Percentiles rank a stretch among this genome's conserved stretches.
Evolutionary conservation across 2,329 filamentous ascomycete species (phyloP).

Genomic region (Rhynchosporium agropyri): DNA sequence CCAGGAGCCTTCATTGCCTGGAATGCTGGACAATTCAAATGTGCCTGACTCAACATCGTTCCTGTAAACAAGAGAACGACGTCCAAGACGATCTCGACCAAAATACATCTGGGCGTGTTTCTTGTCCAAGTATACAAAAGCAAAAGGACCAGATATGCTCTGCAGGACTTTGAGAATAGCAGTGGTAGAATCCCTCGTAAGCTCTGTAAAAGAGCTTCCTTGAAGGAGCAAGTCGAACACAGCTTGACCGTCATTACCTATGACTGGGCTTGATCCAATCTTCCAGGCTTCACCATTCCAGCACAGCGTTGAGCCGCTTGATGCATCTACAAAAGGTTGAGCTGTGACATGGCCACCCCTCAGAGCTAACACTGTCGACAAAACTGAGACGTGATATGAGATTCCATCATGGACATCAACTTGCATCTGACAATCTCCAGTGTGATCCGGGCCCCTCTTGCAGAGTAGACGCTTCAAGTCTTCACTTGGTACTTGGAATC

Average conservation of each 20-base stretch:
- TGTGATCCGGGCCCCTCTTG: slow-evolving; percentile 63
- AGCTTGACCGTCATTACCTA: slow-evolving; percentile 75
- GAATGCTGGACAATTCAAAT: slow-evolving; percentile 72
- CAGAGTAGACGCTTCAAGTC: slow-evolving; percentile 51
- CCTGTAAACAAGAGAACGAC: slow-evolving; percentile 75
- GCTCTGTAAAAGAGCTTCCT: slow-evolving; percentile 35
- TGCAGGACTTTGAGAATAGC: slow-evolving; percentile 57
- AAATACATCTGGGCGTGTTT: slow-evolving; percentile 68
- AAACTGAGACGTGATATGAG: slow-evolving; percentile 60
- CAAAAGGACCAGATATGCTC: slow-evolving; percentile 78
- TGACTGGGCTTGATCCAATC: slow-evolving; percentile 59
- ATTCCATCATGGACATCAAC: slow-evolving; percentile 37
- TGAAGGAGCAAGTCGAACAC: slow-evolving; percentile 64
- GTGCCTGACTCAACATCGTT: slow-evolving; percentile 45
- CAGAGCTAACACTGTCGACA: slow-evolving; percentile 88
- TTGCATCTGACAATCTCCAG: slow-evolving; percentile 48
- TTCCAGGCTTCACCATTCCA: slow-evolving; percentile 99
- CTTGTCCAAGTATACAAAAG: slow-evolving; percentile 81
- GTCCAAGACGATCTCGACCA: slow-evolving; percentile 83
- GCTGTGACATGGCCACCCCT: slow-evolving; percentile 70
- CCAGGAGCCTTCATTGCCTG: slow-evolving; percentile 62
- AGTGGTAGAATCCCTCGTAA: slow-evolving; percentile 33
- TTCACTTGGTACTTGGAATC: slow-evolving; percentile 40
- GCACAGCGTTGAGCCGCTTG: slow-evolving; percentile 71
- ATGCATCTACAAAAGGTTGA: slow-evolving; percentile 70